Percentiles rank a stretch among this genome's conserved stretches.
Evolutionary conservation across 176 grass and related monocot genomes (phyloP).

Genomic region (Coix lacrymajobi): DNA sequence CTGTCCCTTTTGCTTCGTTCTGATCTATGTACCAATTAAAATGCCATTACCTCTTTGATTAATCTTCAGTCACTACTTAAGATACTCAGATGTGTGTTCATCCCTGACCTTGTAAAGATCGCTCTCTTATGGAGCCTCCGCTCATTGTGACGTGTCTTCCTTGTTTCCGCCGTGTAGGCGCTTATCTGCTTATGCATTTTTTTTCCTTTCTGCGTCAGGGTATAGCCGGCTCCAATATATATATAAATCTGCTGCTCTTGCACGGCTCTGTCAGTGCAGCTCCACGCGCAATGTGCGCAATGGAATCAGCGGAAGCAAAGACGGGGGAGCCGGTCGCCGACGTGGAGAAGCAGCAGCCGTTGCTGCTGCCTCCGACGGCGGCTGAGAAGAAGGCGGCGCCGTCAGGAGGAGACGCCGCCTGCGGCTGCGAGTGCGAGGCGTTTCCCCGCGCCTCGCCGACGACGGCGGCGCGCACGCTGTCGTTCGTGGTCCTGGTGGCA

Average conservation of each 20-base stretch:
- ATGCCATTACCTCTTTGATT: background rate
- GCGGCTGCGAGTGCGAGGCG: background rate
- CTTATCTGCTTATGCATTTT: slow-evolving; percentile 12
- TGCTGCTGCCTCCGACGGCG: background rate
- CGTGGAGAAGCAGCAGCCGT: slow-evolving; percentile 41
- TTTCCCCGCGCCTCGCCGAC: slow-evolving; percentile 26
- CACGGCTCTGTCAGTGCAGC: background rate
- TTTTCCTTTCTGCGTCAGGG: background rate
- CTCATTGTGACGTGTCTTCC: background rate
- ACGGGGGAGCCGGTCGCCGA: slow-evolving; percentile 4
- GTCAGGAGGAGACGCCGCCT: background rate
- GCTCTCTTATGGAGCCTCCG: background rate
- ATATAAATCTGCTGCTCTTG: background rate
- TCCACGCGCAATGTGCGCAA: background rate
- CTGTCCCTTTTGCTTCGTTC: background rate
- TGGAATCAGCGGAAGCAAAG: background rate
- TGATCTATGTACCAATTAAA: background rate
- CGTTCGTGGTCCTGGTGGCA: slow-evolving; percentile 30
- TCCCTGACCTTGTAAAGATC: slow-evolving; percentile 25
- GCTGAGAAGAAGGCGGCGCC: background rate
- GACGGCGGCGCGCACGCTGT: slow-evolving; percentile 35
- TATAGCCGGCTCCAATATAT: background rate
- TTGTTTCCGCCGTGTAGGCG: slow-evolving; percentile 16
- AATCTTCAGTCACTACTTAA: slow-evolving; percentile 11
- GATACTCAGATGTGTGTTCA: slow-evolving; percentile 21